Evolutionary conservation across 176 grass and related monocot species (phyloP), one percentile per base, ranked within the genome.

Genomic region (maize (Zea mays)): DNA sequence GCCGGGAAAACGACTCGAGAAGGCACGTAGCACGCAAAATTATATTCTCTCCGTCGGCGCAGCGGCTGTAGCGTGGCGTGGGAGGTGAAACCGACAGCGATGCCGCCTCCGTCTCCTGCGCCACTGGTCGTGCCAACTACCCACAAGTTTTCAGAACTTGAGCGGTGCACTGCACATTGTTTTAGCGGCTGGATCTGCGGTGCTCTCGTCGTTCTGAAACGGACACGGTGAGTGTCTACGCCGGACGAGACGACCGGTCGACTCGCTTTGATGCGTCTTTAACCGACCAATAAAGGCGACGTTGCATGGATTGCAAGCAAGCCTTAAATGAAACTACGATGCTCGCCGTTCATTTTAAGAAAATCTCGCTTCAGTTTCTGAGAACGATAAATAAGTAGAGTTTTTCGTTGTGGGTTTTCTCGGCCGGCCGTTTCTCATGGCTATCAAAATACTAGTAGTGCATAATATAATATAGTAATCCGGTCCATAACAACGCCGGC

Each of bases 401-500:
- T 27, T 27, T 27, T 27, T 27, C 27, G 27, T 0, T 27, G 27
- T 27, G 27, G 27, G 27, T 27, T 27, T 27, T 27, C 27, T 27
- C 27, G 27, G 27, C 27, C 27, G 27, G 27, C 27, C 27, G 27
- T 27, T 27, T 27, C 27, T 27, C 27, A 27, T 27, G 27, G 27
- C 27, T 27, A 27, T 52, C 35, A 75, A 64, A 88, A 43, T 48
- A 80, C 34, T 62, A 42, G 27, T 27, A 27, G 27, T 27, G 27
- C 27, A 71, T 74, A 73, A 62, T 55, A 74, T 52, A 37, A 76
- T 80, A 75, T 75, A 71, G 71, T 85, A 20, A 20, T 57, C n/a
- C 71, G 77, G 71, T 77, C 76, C 57, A 85, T 59, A 47, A 59
- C 86, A 85, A 61, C 87, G 87, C 82, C 82, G 65, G 82, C 82